Evolutionary conservation across 108 stramenopile genomes (phyloP).

Genomic region (Nitzschia inconspicua): DNA sequence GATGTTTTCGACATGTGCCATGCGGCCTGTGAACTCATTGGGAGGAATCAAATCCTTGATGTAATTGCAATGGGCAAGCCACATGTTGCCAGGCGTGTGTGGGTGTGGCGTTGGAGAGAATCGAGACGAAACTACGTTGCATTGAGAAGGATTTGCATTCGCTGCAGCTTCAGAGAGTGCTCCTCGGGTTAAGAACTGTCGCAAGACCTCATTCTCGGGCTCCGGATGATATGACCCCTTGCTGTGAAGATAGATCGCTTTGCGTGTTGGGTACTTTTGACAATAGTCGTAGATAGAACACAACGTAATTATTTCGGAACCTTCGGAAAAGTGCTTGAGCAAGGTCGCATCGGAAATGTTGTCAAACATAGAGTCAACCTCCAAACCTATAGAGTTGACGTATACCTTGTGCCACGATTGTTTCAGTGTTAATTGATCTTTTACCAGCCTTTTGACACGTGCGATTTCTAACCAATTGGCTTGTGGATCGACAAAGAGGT

Average conservation of each 20-base stretch:
- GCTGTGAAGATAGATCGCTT: constrained; percentile 30
- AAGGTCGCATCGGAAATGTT: not conserved
- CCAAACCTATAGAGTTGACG: not conserved
- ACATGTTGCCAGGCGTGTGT: constrained; percentile 44
- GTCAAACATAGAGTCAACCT: too few relatives aligned
- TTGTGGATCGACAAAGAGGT: not conserved
- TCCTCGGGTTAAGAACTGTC: constrained; percentile 22
- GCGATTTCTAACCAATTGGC: not conserved
- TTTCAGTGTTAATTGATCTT: not conserved
- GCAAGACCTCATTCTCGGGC: constrained; percentile 1
- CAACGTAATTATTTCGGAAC: constrained; percentile 8
- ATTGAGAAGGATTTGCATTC: constrained; percentile 9
- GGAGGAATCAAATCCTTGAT: constrained; percentile 25
- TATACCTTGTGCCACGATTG: not conserved
- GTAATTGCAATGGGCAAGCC: constrained; percentile 31
- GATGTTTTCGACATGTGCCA: not conserved
- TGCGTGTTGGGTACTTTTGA: not conserved
- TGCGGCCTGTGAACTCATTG: constrained; percentile 1
- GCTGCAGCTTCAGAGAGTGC: constrained; percentile 12
- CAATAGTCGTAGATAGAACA: constrained; percentile 29
- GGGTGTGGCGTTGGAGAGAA: constrained; percentile 34
- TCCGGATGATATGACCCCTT: constrained; percentile 34
- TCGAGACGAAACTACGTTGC: constrained; percentile 33
- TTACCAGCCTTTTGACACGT: not conserved
- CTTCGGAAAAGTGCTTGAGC: not conserved